Base-by-base conservation (phyloP, 73 alveolate genomes). In the Stentor roeselii region DNA sequence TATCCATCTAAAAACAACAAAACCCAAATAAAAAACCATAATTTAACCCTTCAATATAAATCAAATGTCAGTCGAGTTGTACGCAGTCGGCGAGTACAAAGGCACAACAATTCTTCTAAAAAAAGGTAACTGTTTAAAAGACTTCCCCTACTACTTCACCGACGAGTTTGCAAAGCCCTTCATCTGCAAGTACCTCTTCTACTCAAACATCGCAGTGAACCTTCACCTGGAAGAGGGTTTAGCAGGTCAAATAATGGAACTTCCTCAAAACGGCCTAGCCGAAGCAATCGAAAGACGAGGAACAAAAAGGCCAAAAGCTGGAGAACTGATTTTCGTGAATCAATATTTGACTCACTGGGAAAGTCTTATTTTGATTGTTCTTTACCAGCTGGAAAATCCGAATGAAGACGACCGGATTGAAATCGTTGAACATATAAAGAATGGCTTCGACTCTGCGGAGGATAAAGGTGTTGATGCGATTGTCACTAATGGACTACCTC, bases 231-330 rank as follows among this genome's bases (percentile, higher is more conserved):
- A 50, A 11, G 67, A 50, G 6, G 67, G 67, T 21, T 50, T 50
- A 50, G 67, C 67, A 6, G 21, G 21, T 6, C 30, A 50, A 50
- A 50, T 50, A 50, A 50, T 50, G 21, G 67, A 6, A 6, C 21
- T 50, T 11, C 30, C 30, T 11, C 30, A 50, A 50, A 21, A 50
- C 30, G 21, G 67, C 21, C 21, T 50, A 21, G 30, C 21, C 30
- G 67, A 50, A 21, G 67, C 67, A 50, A 50, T 50, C 6, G 21
- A 50, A 50, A 21, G 21, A 50, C 6, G 67, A 50, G 67, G 67
- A 50, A 50, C 67, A 50, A 50, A 50, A 50, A 50, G 67, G 21
- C 67, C 67, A 50, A 50, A 50, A 50, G 6, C 67, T 50, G 67
- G 67, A 11, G 67, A 50, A 50, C 67, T 50, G 21, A 11, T 50